Conservation (phyloP, 495 filamentous ascomycete genomes). For the Lophiostoma macrostomum region DNA sequence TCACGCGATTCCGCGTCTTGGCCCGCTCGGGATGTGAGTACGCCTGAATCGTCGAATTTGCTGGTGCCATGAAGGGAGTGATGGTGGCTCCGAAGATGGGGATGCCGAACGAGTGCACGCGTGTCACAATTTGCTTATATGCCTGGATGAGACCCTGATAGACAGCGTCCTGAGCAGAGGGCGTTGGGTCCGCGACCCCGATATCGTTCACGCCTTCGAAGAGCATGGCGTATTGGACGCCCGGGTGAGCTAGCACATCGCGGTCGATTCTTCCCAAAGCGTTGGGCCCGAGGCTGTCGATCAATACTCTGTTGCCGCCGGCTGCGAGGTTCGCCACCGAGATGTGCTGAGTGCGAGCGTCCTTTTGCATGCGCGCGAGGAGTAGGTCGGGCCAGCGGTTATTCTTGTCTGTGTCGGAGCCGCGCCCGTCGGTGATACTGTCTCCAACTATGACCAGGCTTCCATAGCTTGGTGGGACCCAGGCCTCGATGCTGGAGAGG, state of each 20-base stretch:
- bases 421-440: conserved; percentile 70
- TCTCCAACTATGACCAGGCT: conserved; percentile 66
- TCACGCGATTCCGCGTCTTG: conserved; percentile 43
- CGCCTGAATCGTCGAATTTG: conserved; percentile 38
- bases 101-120: conserved; percentile 56
- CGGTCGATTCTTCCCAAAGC: conserved; percentile 60
- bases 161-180: conserved; percentile 49
- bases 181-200: conserved; percentile 50
- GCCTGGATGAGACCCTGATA: conserved; percentile 53
- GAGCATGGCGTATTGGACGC: conserved; percentile 61
- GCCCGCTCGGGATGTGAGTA: conserved; percentile 59
- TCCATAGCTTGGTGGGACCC: conserved; percentile 43
- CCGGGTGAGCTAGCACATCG: conserved; percentile 57
- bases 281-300: conserved; percentile 61
- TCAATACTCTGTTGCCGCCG: conserved; percentile 65
- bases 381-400: conserved; percentile 68
- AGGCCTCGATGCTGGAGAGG: conserved; percentile 59
- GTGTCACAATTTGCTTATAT: conserved; percentile 56
- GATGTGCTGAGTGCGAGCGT: conserved; percentile 48
- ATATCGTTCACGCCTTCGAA: conserved; percentile 78
- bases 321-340: conserved; percentile 69
- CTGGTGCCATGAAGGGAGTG: conserved; percentile 59
- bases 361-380: conserved; percentile 52
- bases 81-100: conserved; percentile 64
- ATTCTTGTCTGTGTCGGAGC: conserved; percentile 61